phyloP scores from a whole-genome alignment of 495 filamentous ascomycete species.

The Penicillium goetzii region DNA sequence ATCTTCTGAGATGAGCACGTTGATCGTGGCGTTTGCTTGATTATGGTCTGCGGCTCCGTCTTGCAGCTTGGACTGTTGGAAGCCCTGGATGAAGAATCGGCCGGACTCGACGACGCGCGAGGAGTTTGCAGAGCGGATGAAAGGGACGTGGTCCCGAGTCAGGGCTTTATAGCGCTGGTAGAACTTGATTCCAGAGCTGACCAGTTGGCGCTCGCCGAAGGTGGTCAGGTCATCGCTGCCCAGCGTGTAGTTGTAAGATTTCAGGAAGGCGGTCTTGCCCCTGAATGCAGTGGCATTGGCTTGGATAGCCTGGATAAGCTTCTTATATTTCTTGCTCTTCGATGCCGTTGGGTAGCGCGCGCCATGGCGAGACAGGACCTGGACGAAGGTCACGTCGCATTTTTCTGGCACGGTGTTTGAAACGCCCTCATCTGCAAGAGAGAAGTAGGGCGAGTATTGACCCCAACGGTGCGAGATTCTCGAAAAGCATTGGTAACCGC shows the following conservation, averaged over 20 bases:
- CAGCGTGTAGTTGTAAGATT: constrained; percentile 70
- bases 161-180: constrained; percentile 70
- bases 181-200: constrained; percentile 73
- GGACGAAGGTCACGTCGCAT: constrained; percentile 76
- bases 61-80: constrained; percentile 57
- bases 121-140: constrained; percentile 71
- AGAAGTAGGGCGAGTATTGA: constrained; percentile 83
- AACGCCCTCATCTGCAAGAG: constrained; percentile 58
- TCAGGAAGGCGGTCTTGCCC: constrained; percentile 65
- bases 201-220: constrained; percentile 74
- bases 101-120: constrained; percentile 75
- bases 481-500: constrained; percentile 66
- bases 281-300: constrained; percentile 56
- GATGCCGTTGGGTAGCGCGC: constrained; percentile 72
- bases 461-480: constrained; percentile 75
- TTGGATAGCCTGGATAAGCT: constrained; percentile 64
- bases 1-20: constrained; percentile 67
- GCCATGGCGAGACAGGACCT: constrained; percentile 82
- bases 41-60: constrained; percentile 41
- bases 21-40: constrained; percentile 54
- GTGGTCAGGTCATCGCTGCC: constrained; percentile 74
- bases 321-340: constrained; percentile 61
- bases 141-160: constrained; percentile 58
- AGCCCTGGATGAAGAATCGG: constrained; percentile 71
- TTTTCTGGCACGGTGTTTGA: constrained; percentile 56